Evolutionary conservation across 192 early-diverging fungal species (phyloP).

Genomic region (Endogone sp.): DNA sequence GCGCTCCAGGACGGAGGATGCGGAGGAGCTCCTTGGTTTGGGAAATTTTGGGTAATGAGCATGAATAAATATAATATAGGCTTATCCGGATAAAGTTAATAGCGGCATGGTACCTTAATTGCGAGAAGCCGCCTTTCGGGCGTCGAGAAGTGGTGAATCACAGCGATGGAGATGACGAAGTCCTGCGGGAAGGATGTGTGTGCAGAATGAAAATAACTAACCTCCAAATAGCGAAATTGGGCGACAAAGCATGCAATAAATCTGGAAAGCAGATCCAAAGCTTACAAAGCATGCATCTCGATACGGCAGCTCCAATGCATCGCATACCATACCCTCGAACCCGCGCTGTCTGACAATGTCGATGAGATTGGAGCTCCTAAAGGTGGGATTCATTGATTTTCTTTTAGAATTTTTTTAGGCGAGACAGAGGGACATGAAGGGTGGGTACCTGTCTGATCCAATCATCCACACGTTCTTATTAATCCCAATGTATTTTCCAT

Average conservation of each 20-base stretch:
- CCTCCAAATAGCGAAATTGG: no score
- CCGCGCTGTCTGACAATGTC: conserved; percentile 68
- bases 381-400: background rate
- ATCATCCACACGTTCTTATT: conserved; percentile 76
- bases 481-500: conserved; percentile 95
- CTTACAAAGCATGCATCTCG: conserved; percentile 67
- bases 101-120: conserved; percentile 38
- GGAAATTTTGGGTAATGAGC: conserved; percentile 19
- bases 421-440: no score
- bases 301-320: conserved; percentile 77
- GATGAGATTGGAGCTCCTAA: conserved; percentile 72
- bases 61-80: conserved; percentile 3
- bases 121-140: conserved; percentile 69
- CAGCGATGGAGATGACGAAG: conserved; percentile 94
- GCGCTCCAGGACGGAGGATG: conserved; percentile 66
- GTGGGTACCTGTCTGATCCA: conserved; percentile 88
- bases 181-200: conserved; percentile 48
- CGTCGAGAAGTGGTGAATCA: conserved; percentile 90
- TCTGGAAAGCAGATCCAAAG: background rate
- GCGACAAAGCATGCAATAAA: no score
- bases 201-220: background rate
- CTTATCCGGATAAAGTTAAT: background rate
- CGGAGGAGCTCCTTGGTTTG: conserved; percentile 77
- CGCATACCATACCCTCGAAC: conserved; percentile 79
- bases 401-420: background rate